phyloP scores from a whole-genome alignment of 495 filamentous ascomycete species.

The Aspergillus indologenus region DNA sequence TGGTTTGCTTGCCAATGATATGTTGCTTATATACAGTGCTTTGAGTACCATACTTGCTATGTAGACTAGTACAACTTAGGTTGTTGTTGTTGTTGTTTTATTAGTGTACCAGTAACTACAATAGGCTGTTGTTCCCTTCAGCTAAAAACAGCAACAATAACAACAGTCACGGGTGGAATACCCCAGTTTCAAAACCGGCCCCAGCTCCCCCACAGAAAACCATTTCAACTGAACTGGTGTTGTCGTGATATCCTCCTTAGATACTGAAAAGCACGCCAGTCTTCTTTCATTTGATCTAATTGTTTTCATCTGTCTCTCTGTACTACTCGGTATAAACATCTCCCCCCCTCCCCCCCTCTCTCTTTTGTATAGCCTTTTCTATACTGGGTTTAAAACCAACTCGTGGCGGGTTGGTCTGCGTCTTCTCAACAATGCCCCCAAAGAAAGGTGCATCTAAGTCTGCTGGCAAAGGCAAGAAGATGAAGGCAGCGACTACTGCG shows the following conservation, averaged over 20 bases:
- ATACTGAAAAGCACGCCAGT: too few relatives aligned
- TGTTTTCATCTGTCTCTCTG: too few relatives aligned
- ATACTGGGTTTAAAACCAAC: not conserved
- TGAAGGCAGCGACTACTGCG: not conserved
- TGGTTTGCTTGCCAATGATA: not conserved
- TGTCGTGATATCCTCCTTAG: not conserved
- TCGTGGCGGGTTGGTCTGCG: not conserved
- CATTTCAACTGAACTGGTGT: not conserved
- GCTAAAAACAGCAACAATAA: not conserved
- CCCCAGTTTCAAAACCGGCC: too few relatives aligned
- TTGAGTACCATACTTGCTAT: not conserved
- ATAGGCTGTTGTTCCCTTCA: not conserved
- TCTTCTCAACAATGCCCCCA: conserved; percentile 29
- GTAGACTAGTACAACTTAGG: not conserved
- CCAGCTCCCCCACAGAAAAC: too few relatives aligned
- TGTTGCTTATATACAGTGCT: too few relatives aligned
- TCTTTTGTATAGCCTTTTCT: not conserved
- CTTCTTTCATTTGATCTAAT: too few relatives aligned
- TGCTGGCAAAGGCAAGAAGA: conserved; percentile 11
- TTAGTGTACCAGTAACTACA: too few relatives aligned
- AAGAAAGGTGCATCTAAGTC: conserved; percentile 29
- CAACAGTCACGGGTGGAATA: not conserved
- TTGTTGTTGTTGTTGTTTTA: not conserved
- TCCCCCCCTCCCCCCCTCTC: not conserved
- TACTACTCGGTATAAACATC: too few relatives aligned